Evolutionary conservation across 73 alveolate species (phyloP).

Genomic region (Paramecium sonneborni): DNA sequence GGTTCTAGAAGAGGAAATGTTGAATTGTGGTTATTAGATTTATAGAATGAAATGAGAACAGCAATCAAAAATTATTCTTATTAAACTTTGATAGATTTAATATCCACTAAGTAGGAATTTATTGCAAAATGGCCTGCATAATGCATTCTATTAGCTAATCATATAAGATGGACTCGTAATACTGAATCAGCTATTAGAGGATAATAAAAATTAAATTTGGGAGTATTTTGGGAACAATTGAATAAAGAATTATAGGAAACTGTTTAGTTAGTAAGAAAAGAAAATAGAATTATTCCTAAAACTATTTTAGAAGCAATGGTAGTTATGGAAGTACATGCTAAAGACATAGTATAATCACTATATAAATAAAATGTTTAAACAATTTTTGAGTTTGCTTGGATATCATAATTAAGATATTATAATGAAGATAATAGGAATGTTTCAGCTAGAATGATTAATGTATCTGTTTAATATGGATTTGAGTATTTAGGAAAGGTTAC

Average conservation of each 20-base stretch:
- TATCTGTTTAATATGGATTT: constrained; percentile 79
- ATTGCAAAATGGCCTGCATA: background rate
- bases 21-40: constrained; percentile 94
- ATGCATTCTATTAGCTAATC: constrained; percentile 6
- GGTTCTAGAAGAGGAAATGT: constrained; percentile 95
- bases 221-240: background rate
- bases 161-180: constrained; percentile 54
- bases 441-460: constrained; percentile 32
- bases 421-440: constrained; percentile 12
- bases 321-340: constrained; percentile 85
- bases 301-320: constrained; percentile 79
- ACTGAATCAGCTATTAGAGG: constrained; percentile 56
- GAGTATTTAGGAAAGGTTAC: constrained; percentile 90
- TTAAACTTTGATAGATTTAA: constrained; percentile 51
- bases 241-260: constrained; percentile 69
- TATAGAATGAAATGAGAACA: constrained; percentile 88
- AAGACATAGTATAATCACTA: constrained; percentile 74
- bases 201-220: background rate
- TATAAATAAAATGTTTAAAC: constrained; percentile 65
- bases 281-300: constrained; percentile 66
- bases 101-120: background rate
- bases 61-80: constrained; percentile 84
- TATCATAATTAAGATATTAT: constrained; percentile 79
- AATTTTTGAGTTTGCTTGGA: constrained; percentile 80
- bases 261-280: constrained; percentile 75